Evolutionary conservation across 2,329 filamentous ascomycete genomes (phyloP).

Genomic region (Microsporum audouinii): DNA sequence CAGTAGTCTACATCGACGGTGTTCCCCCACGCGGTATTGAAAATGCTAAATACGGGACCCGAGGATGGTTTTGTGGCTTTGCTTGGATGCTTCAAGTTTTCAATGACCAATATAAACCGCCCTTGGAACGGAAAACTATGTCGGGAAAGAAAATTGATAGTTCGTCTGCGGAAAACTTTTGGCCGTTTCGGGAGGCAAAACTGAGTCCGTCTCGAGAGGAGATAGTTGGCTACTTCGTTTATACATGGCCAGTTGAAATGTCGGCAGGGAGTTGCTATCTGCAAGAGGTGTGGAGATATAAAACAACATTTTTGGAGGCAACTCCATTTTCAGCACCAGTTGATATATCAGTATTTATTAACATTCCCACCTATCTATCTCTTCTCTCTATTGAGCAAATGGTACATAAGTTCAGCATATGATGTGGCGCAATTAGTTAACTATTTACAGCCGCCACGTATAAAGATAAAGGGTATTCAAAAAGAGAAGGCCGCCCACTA

Average conservation of each 20-base stretch:
- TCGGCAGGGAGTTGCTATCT: too few relatives aligned
- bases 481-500: not conserved
- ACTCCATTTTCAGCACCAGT: too few relatives aligned
- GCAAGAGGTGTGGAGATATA: too few relatives aligned
- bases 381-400: not conserved
- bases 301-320: too few relatives aligned
- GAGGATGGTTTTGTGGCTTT: not conserved
- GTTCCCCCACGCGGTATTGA: not conserved
- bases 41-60: not conserved
- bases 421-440: not conserved
- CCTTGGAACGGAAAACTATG: not conserved
- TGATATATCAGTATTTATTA: not conserved
- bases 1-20: not conserved
- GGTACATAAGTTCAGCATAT: not conserved
- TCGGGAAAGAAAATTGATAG: not conserved
- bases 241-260: too few relatives aligned
- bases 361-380: not conserved
- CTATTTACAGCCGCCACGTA: not conserved
- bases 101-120: slow-evolving; percentile 1
- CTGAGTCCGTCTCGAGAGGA: not conserved
- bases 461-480: not conserved
- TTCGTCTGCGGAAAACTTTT: not conserved
- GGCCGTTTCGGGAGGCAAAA: not conserved
- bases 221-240: not conserved
- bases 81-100: not conserved